Base-by-base conservation (phyloP, 1,139 yeast genomes). In the Kodamaea derodonti region DNA sequence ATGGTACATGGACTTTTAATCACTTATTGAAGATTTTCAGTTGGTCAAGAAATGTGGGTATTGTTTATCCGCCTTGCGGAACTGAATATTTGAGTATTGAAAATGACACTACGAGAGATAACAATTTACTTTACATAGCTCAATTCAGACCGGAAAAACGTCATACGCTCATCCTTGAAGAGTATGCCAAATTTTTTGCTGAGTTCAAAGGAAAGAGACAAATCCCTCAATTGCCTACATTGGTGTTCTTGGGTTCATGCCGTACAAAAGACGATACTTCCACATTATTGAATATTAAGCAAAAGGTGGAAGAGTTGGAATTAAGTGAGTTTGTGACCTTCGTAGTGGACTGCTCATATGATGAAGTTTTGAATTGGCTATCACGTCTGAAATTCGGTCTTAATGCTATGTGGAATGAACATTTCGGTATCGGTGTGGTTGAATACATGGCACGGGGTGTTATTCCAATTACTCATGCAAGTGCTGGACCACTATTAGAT, bases 321-420 rank as follows among this genome's bases (percentile, higher is more conserved):
- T 66, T 92, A 14, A 33, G 44, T 0, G 69, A 65, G 2, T 60
- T 65, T 34, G 75, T 88, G 30, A 77, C 78, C 32, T 84, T 92
- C 48, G 71, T 80, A 3, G 73, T 85, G 6, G 95, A 92, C 57
- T 83, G 92, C 27, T 72, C 87, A 4, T 86, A 87, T 64, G 69
- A 65, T 2, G 73, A 69, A 18, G 80, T 94, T 14, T 66, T 75
- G 29, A 51, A 60, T 23, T 72, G 75, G 42, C 65, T 94, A 30
- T 52, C 67, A n/a, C 61, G 59, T 7, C 77, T 90, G 2, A 77
- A 80, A 26, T 80, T 77, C 48, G 98, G 98, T 3, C 68, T 92
- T 31, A 90, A 94, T 52, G 92, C 96, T 18, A 94, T 94, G 99
- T 94, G 98, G 98, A 92, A 94, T 58, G 99, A 94, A 62, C 99